These are phyloP conservation scores for Kluyveromyces starmeri DNA, from an alignment of 805 yeast species.

Conservation along the genomic window DNA sequence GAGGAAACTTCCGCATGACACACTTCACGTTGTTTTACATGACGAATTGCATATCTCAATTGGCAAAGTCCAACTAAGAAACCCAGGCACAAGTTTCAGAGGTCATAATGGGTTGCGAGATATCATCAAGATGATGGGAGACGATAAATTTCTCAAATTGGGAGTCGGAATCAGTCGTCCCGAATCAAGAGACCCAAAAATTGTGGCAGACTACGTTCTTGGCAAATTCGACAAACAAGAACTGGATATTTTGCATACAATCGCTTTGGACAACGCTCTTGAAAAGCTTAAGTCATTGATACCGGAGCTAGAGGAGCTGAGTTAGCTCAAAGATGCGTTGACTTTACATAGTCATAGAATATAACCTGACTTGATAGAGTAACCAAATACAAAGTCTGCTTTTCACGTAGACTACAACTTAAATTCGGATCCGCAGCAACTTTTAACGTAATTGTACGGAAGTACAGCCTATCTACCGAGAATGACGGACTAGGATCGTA, in stretches of 20 bases:
- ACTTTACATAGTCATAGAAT: too few species aligned
- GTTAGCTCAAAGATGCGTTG: too few species aligned
- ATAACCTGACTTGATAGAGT: too few species aligned
- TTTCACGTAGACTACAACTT: too few species aligned
- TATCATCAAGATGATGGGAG: conserved; percentile 39
- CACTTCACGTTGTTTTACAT: conserved; percentile 52
- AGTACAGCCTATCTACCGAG: too few species aligned
- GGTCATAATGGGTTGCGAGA: conserved; percentile 83
- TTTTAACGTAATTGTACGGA: too few species aligned
- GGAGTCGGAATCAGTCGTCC: conserved; percentile 77
- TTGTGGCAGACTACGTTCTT: conserved; percentile 57
- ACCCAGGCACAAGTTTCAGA: conserved; percentile 51
- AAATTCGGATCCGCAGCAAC: too few species aligned
- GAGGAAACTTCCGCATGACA: conserved; percentile 31
- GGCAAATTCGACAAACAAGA: conserved; percentile 43
- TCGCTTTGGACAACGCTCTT: too few species aligned
- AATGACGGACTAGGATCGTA: too few species aligned
- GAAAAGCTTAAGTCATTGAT: too few species aligned
- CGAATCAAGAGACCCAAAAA: conserved; percentile 31
- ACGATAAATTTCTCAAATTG: conserved; percentile 48
- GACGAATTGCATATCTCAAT: conserved; percentile 65
- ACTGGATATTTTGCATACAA: conserved; percentile 31
- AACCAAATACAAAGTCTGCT: too few species aligned
- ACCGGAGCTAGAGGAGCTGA: too few species aligned
- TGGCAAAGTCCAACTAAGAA: conserved; percentile 59